A percentile compares a stretch with the other conserved stretches of the same genome.
phyloP scores from a whole-genome alignment of 257 asterid species.

The Salvia miltiorrhiza region DNA sequence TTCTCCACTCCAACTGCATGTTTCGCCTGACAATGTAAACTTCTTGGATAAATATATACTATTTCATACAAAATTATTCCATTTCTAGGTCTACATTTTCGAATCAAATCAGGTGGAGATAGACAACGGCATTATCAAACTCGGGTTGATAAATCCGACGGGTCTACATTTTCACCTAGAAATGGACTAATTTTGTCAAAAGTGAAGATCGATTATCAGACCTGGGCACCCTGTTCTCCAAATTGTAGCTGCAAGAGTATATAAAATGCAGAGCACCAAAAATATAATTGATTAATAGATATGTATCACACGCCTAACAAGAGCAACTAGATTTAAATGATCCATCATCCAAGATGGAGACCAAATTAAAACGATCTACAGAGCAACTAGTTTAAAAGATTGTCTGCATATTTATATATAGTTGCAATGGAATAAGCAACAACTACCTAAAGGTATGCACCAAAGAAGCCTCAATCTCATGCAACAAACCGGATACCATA shows the following conservation, averaged over 20 bases:
- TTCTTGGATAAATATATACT: neutral
- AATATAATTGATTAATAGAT: too few relatives aligned
- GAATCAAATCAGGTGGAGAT: slow-evolving; percentile 37
- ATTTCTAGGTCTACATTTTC: neutral
- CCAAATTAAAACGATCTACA: neutral
- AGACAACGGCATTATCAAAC: slow-evolving; percentile 49
- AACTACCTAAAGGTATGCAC: neutral
- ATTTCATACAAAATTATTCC: too few relatives aligned
- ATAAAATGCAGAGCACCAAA: neutral
- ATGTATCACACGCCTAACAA: too few relatives aligned
- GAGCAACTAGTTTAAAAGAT: neutral
- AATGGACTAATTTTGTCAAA: too few relatives aligned
- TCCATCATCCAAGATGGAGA: neutral
- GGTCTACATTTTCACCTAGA: too few relatives aligned
- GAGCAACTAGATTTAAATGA: too few relatives aligned
- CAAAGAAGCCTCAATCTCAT: too few relatives aligned
- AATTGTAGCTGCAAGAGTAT: neutral
- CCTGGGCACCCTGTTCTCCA: neutral
- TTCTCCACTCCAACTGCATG: slow-evolving; percentile 20
- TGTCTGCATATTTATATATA: neutral
- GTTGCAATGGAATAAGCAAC: neutral
- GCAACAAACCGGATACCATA: too few relatives aligned
- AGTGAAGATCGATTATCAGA: neutral
- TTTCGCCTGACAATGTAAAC: slow-evolving; percentile 22
- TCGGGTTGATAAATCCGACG: slow-evolving; percentile 37